Conservation (phyloP, 83 land plant species). For the Picea abies region DNA sequence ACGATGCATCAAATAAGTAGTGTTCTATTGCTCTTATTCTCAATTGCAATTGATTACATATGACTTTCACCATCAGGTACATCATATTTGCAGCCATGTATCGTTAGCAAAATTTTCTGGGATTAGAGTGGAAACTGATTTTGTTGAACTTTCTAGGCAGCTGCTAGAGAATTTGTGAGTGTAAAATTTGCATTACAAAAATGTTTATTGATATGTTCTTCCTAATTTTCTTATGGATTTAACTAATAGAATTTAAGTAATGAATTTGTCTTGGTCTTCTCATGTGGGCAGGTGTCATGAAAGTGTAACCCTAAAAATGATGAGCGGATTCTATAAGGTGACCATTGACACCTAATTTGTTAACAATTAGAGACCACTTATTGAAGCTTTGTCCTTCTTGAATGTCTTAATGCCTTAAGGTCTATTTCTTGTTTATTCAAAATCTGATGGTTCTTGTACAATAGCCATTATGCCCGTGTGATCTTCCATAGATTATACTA, state of each 20-base stretch:
- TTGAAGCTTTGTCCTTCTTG: neutral
- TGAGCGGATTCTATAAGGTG: constrained; percentile 87
- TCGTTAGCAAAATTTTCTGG: constrained; percentile 91
- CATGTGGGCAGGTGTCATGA: constrained; percentile 78
- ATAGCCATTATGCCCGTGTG: too few species aligned
- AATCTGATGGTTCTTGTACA: too few species aligned
- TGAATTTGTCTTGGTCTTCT: neutral
- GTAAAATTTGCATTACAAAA: neutral
- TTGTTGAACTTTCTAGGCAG: constrained; percentile 85
- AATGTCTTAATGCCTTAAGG: too few species aligned
- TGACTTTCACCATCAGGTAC: constrained; percentile 58
- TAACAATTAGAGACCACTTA: neutral
- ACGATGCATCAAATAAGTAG: neutral
- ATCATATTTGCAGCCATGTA: constrained; percentile 89
- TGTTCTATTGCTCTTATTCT: neutral
- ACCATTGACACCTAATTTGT: constrained; percentile 2
- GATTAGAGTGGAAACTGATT: constrained; percentile 80
- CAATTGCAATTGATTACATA: neutral
- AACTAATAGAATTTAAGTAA: neutral
- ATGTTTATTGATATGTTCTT: neutral
- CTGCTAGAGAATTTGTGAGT: constrained; percentile 92
- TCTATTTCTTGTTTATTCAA: too few species aligned
- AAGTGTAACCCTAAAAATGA: constrained; percentile 55
- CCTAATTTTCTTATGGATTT: neutral
- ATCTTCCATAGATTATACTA: too few species aligned